A percentile compares a stretch with the other conserved stretches of the same genome.
Evolutionary conservation across 2,329 filamentous ascomycete species (phyloP).

Genomic region (Botrytis deweyae): DNA sequence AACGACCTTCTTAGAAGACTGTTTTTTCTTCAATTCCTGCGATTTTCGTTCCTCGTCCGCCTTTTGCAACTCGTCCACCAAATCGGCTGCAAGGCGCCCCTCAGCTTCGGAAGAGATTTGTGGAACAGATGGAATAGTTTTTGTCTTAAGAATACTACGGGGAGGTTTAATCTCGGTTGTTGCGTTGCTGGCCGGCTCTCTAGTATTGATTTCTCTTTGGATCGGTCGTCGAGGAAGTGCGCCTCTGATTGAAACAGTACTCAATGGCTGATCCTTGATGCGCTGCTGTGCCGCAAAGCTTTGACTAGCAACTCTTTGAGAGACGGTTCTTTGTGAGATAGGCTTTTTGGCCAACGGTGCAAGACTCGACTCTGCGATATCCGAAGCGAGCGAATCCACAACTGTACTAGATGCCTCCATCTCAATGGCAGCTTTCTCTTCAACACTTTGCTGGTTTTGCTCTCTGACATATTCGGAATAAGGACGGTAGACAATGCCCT

Average conservation of each 20-base stretch:
- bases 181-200: background rate
- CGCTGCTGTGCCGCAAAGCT: constrained; percentile 67
- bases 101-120: constrained; percentile 35
- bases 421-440: constrained; percentile 24
- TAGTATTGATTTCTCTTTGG: constrained; percentile 12
- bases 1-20: constrained; percentile 41
- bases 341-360: constrained; percentile 8
- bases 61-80: constrained; percentile 34
- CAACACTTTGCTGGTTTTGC: constrained; percentile 38
- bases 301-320: constrained; percentile 50
- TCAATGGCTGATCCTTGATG: constrained; percentile 52
- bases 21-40: constrained; percentile 38
- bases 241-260: constrained; percentile 23
- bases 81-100: constrained; percentile 36
- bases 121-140: constrained; percentile 24
- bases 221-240: constrained; percentile 28
- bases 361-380: background rate
- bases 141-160: constrained; percentile 25
- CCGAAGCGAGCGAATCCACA: constrained; percentile 20
- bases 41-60: constrained; percentile 29
- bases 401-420: constrained; percentile 21
- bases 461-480: constrained; percentile 62
- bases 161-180: constrained; percentile 25
- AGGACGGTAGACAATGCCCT: constrained; percentile 62
- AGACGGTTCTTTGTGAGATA: constrained; percentile 7